A percentile compares a stretch with the other conserved stretches of the same genome.
Evolutionary conservation across 2,329 filamentous ascomycete species (phyloP).

Genomic region (Talaromyces pinophilus): DNA sequence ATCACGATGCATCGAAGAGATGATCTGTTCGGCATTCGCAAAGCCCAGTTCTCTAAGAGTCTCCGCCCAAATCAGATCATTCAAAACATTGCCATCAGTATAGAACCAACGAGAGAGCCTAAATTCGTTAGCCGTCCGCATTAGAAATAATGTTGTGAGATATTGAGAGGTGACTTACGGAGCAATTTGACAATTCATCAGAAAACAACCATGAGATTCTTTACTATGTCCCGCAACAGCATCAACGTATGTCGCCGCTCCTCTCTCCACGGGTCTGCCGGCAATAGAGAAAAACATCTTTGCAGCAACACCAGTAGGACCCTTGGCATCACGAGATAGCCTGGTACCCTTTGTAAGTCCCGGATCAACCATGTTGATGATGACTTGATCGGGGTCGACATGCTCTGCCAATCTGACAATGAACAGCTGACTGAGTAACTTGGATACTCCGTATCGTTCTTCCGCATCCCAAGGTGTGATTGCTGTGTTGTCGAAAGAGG

Average conservation of each 20-base stretch:
- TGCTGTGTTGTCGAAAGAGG: background rate
- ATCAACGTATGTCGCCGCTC: background rate
- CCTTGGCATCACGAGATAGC: background rate
- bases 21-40: background rate
- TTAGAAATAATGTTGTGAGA: background rate
- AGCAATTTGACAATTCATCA: background rate
- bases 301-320: background rate
- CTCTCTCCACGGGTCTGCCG: background rate
- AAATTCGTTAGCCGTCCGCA: background rate
- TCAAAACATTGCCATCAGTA: background rate
- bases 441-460: background rate
- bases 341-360: background rate
- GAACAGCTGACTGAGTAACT: background rate
- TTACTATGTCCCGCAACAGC: background rate
- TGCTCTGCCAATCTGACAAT: background rate
- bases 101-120: conserved; percentile 1
- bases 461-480: background rate
- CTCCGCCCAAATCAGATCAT: background rate
- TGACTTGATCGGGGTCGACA: background rate
- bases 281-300: background rate
- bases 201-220: background rate
- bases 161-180: background rate
- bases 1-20: background rate
- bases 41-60: background rate
- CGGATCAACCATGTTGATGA: conserved; percentile 4